Percentiles rank a stretch among this genome's conserved stretches.
Conservation (phyloP, 78 protist species). For the Planoprotostelium fungivorum region DNA sequence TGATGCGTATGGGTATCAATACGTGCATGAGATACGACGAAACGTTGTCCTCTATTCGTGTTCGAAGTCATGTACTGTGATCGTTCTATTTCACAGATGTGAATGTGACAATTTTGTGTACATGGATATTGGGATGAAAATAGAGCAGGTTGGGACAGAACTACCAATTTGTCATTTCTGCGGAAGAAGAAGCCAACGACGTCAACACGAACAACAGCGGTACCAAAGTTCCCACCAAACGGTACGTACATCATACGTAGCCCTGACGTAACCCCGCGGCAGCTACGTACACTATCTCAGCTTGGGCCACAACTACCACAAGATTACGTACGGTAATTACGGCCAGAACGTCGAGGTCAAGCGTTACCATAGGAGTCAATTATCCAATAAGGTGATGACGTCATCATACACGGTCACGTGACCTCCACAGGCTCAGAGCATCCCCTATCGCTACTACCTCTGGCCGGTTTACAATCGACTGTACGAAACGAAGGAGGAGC, state of each 20-base stretch:
- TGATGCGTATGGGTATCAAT: too few relatives aligned
- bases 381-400: neutral
- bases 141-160: neutral
- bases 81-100: too few relatives aligned
- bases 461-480: too few relatives aligned
- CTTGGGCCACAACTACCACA: conserved; percentile 53
- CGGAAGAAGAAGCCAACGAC: neutral
- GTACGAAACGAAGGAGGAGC: too few relatives aligned
- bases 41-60: too few relatives aligned
- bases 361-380: conserved; percentile 25
- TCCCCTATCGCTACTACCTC: too few relatives aligned
- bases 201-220: neutral
- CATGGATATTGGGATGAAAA: too few relatives aligned
- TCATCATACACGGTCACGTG: neutral
- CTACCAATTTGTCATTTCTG: neutral
- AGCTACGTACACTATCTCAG: conserved; percentile 16
- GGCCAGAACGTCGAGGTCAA: conserved; percentile 47
- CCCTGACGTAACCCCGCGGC: neutral
- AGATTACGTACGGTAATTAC: conserved; percentile 31
- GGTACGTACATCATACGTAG: neutral
- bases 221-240: neutral
- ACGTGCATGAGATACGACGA: too few relatives aligned
- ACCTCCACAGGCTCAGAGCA: neutral
- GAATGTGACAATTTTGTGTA: neutral
- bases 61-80: too few relatives aligned